These are phyloP conservation scores for Yamadazyma akitaensis DNA, from an alignment of 805 yeast species.

Conservation along the genomic window DNA sequence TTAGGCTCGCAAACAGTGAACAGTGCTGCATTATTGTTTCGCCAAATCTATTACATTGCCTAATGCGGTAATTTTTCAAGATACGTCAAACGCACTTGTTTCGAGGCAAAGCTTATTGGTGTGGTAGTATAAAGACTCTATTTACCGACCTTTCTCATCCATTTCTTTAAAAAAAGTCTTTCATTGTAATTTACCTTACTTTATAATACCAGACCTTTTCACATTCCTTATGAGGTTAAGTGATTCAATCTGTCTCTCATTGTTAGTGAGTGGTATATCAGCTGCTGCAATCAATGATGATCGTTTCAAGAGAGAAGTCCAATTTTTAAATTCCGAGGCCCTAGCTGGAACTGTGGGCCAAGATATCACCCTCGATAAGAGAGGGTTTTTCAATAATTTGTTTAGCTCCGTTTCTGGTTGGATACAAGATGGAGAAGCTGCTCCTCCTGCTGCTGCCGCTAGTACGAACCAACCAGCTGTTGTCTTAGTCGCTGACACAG, in stretches of 20 bases:
- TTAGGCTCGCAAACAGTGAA: conserved; percentile 3
- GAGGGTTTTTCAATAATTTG: conserved; percentile 10
- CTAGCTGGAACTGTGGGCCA: conserved; percentile 8
- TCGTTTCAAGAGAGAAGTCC: conserved; percentile 4
- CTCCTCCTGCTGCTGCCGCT: conserved; percentile 6
- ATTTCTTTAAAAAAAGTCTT: neutral
- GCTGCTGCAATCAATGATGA: conserved; percentile 13
- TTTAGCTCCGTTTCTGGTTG: conserved; percentile 5
- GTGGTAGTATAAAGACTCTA: conserved; percentile 1
- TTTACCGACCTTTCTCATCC: neutral
- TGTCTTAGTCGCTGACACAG: neutral
- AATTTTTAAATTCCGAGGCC: neutral
- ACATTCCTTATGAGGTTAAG: conserved; percentile 8
- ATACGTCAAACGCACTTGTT: conserved; percentile 8
- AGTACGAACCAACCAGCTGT: conserved; percentile 1
- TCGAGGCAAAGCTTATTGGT: neutral
- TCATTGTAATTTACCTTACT: neutral
- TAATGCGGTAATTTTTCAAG: conserved; percentile 17
- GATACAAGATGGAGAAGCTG: neutral
- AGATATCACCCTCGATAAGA: neutral
- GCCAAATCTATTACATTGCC: conserved; percentile 14
- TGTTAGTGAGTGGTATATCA: conserved; percentile 2
- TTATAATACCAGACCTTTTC: neutral
- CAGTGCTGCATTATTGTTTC: conserved; percentile 3
- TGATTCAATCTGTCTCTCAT: neutral